Evolutionary conservation across 2,329 filamentous ascomycete species (phyloP).

Genomic region (Penicillium digitatum): DNA sequence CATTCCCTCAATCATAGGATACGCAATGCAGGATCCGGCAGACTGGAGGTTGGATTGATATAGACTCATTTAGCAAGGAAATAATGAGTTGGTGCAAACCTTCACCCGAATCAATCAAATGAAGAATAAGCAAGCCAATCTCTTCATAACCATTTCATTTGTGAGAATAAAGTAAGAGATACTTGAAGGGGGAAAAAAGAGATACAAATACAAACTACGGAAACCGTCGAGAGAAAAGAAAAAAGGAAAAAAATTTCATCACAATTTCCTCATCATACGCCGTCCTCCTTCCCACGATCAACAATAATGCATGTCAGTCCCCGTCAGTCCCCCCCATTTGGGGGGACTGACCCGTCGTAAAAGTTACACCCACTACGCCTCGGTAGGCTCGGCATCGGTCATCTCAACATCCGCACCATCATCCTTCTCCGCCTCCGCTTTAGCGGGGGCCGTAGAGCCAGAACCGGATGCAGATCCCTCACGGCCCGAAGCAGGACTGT

Average conservation of each 20-base stretch:
- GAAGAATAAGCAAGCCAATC: neutral
- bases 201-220: slow-evolving; percentile 9
- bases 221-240: neutral
- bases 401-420: slow-evolving; percentile 30
- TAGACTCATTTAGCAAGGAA: neutral
- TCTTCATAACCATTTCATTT: neutral
- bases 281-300: neutral
- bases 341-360: slow-evolving; percentile 2
- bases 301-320: slow-evolving; percentile 5
- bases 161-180: slow-evolving; percentile 10
- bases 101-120: too few species aligned
- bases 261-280: slow-evolving; percentile 20
- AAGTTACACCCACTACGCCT: slow-evolving; percentile 13
- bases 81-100: neutral
- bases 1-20: neutral
- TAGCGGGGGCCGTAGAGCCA: slow-evolving; percentile 9
- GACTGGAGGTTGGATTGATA: too few species aligned
- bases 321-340: too few species aligned
- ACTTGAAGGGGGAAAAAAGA: slow-evolving; percentile 5
- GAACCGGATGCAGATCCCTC: slow-evolving; percentile 11
- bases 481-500: slow-evolving; percentile 13
- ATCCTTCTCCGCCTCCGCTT: slow-evolving; percentile 18
- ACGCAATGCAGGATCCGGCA: neutral
- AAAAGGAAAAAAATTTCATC: neutral
- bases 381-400: slow-evolving; percentile 31